phyloP scores from a whole-genome alignment of 805 yeast genomes.

The Debaryomyces castellii region DNA sequence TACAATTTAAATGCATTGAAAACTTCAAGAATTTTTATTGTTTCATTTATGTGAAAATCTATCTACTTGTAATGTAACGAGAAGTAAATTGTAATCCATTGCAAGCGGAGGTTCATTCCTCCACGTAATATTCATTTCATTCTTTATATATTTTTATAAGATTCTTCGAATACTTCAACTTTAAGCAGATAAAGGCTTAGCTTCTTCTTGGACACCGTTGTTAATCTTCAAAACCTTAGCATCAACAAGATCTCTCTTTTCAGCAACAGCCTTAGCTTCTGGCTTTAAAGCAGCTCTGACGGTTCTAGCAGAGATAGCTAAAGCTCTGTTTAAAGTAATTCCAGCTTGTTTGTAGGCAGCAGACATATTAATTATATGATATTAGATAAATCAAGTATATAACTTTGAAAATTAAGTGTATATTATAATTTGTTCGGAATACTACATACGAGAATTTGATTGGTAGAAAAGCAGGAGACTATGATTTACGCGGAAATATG shows the following conservation, averaged over 20 bases:
- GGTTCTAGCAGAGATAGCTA: slow-evolving; percentile 86
- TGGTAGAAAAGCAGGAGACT: slow-evolving; percentile 5
- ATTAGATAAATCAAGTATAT: neutral
- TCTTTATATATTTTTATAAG: neutral
- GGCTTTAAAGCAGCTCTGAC: slow-evolving; percentile 87
- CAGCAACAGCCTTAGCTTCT: slow-evolving; percentile 71
- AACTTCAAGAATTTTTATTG: neutral
- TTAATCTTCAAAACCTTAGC: slow-evolving; percentile 69
- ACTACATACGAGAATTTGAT: slow-evolving; percentile 6
- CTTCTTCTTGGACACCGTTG: slow-evolving; percentile 57
- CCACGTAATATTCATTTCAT: slow-evolving; percentile 1
- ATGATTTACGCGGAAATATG: slow-evolving; percentile 4
- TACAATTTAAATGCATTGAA: neutral
- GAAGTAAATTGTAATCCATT: neutral
- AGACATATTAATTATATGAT: slow-evolving; percentile 28
- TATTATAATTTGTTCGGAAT: neutral
- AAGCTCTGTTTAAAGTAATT: slow-evolving; percentile 74
- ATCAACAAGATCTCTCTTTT: slow-evolving; percentile 73
- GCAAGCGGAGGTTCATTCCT: neutral
- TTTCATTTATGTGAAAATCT: neutral
- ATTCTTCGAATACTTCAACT: neutral
- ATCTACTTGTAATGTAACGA: neutral
- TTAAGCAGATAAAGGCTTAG: slow-evolving; percentile 32
- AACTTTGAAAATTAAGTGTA: neutral
- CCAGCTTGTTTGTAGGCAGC: slow-evolving; percentile 49